Base-by-base conservation (phyloP, 495 filamentous ascomycete species). In the Xylaria curta region DNA sequence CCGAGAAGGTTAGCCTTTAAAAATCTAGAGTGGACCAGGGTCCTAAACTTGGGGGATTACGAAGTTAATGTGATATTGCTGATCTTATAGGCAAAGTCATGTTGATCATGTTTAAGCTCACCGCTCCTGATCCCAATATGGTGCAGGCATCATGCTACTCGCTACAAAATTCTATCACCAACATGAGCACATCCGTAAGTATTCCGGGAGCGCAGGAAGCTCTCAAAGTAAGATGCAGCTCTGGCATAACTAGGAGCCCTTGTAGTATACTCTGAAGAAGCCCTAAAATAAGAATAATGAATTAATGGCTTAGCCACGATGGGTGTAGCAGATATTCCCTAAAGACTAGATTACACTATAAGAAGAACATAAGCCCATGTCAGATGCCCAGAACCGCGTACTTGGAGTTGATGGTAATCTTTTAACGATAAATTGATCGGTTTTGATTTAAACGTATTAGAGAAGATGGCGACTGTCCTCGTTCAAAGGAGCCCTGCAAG, bases 401-500 rank as follows among this genome's bases (percentile, higher is more conserved):
- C 8, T 26, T 24, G 12, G 17, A 6, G 13, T 21, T n/a, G 8
- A 4, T 26, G 4, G 24, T 44, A 2, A 1, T 40, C 13, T 49
- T 26, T 47, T 26, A 15, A n/a, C 42, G 5, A 8, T 21, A 49
- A 13, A 19, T 49, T 3, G 6, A 31, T 33, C n/a, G n/a, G n/a
- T n/a, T n/a, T n/a, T n/a, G n/a, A n/a, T n/a, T n/a, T n/a, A 47
- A 49, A 19, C 15, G 10, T 65, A 46, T n/a, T 4, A 3, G 33
- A 46, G 12, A 19, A 49, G 17, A 65, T 65, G 40, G 62, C 62
- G 21, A 65, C 62, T 19, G 42, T 65, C 42, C 42, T 65, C 26
- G 62, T 47, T 12, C 62, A 38, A 2, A 46, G 62, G 33, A 49
- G 4, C 8, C 42, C 19, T 1, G 21, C 6, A 15, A 31, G 26